phyloP scores from a whole-genome alignment of 129 eudicot genomes.

The Helichrysum umbraculigerum region DNA sequence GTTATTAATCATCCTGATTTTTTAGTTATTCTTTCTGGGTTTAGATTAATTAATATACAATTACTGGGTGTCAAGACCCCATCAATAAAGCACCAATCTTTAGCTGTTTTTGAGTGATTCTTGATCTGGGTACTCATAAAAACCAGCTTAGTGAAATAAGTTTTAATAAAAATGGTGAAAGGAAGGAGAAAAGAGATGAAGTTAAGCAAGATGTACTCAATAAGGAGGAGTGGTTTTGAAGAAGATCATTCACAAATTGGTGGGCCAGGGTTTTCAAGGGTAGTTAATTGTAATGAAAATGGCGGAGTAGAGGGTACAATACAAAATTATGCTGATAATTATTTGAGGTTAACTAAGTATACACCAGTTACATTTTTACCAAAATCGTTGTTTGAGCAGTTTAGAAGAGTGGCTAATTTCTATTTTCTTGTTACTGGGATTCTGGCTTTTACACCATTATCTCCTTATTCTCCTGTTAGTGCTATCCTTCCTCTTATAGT shows the following conservation, averaged over 20 bases:
- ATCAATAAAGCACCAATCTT: constrained; percentile 18
- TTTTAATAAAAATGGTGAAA: constrained; percentile 32
- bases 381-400: constrained; percentile 62
- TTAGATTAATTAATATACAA: not conserved
- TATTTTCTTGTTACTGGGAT: constrained; percentile 54
- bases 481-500: constrained; percentile 48
- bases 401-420: constrained; percentile 61
- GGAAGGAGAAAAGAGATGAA: constrained; percentile 38
- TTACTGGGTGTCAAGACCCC: constrained; percentile 11
- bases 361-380: constrained; percentile 56
- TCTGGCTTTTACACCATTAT: constrained; percentile 48
- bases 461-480: constrained; percentile 58
- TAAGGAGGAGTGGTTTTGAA: constrained; percentile 26
- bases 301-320: constrained; percentile 30
- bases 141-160: not conserved
- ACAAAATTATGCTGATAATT: constrained; percentile 41
- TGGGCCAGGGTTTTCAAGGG: constrained; percentile 62
- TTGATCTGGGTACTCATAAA: constrained; percentile 19
- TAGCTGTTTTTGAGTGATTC: constrained; percentile 6
- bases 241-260: constrained; percentile 49
- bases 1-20: not conserved
- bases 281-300: constrained; percentile 49
- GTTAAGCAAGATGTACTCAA: constrained; percentile 35
- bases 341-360: constrained; percentile 55
- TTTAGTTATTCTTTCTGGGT: constrained; percentile 14